Percentiles rank a stretch among this genome's conserved stretches.
phyloP scores from a whole-genome alignment of 768 basidiomycete species.

The Sutorius australiensis region DNA sequence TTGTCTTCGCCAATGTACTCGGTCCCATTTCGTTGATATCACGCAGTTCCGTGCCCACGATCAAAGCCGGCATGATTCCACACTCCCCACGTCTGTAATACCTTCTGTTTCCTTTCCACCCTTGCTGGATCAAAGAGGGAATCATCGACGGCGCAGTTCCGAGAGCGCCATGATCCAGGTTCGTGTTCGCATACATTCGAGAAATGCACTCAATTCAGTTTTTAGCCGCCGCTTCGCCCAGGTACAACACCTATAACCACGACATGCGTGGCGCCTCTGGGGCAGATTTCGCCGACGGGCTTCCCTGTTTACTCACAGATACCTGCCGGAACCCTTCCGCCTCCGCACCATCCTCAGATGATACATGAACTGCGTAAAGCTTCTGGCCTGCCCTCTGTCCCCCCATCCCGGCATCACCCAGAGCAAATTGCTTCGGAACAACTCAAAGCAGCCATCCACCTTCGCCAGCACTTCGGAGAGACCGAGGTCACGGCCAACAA shows the following conservation, averaged over 20 bases:
- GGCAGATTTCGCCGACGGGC: constrained; percentile 7
- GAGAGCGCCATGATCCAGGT: constrained; percentile 19
- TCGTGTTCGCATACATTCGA: constrained; percentile 2
- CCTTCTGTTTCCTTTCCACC: constrained; percentile 1
- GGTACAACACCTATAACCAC: constrained; percentile 9
- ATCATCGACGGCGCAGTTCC: constrained; percentile 14
- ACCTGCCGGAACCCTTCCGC: constrained; percentile 8
- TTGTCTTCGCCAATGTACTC: neutral
- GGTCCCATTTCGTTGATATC: neutral
- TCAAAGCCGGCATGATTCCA: constrained; percentile 6
- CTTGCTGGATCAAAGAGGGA: constrained; percentile 3
- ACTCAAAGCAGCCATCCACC: neutral
- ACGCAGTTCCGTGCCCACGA: neutral
- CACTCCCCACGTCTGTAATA: constrained; percentile 5
- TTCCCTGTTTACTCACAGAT: constrained; percentile 12
- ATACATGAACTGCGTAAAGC: neutral
- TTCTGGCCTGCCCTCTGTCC: constrained; percentile 1
- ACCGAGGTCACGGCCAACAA: neutral
- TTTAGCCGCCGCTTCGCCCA: constrained; percentile 12
- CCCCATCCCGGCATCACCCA: constrained; percentile 1
- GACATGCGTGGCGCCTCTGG: constrained; percentile 12
- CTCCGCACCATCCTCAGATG: constrained; percentile 1
- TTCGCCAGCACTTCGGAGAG: neutral
- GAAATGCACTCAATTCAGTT: neutral
- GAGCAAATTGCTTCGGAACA: constrained; percentile 5